phyloP scores from a whole-genome alignment of 78 protist genomes.

The Ministeria vibrans region DNA sequence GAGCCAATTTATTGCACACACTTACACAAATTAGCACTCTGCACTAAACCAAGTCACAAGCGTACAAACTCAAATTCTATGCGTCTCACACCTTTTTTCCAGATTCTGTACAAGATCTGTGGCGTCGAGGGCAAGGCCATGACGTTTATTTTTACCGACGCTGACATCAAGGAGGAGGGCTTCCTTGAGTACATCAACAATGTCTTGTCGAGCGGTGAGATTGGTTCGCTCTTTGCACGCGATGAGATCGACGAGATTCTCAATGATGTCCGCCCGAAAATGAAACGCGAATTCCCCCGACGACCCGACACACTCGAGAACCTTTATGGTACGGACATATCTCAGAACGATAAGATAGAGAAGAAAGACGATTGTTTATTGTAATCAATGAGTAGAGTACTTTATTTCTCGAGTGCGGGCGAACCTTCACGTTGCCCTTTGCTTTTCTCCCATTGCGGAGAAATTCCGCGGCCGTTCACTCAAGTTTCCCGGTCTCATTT shows the following conservation, averaged over 20 bases:
- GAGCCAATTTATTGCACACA: no score
- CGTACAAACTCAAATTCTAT: no score
- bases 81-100: no score
- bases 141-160: conserved; percentile 75
- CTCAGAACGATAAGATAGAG: no score
- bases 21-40: no score
- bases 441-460: conserved; percentile 87
- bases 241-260: conserved; percentile 74
- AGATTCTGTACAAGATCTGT: conserved; percentile 51
- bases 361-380: no score
- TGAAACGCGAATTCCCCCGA: conserved; percentile 24
- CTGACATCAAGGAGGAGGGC: conserved; percentile 75
- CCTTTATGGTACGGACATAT: no score
- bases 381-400: no score
- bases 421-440: conserved; percentile 76
- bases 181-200: conserved; percentile 83
- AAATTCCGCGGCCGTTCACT: conserved; percentile 72
- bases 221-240: conserved; percentile 64
- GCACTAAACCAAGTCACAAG: no score
- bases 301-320: conserved; percentile 45
- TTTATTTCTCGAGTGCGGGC: conserved; percentile 69
- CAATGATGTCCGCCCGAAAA: conserved; percentile 39
- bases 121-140: conserved; percentile 51
- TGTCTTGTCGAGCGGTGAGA: conserved; percentile 68
- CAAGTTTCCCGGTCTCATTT: conserved; percentile 76